Evolutionary conservation across 2,329 filamentous ascomycete species (phyloP), one percentile per base, ranked within the genome.

Genomic region (Ophiocordyceps robertsii): DNA sequence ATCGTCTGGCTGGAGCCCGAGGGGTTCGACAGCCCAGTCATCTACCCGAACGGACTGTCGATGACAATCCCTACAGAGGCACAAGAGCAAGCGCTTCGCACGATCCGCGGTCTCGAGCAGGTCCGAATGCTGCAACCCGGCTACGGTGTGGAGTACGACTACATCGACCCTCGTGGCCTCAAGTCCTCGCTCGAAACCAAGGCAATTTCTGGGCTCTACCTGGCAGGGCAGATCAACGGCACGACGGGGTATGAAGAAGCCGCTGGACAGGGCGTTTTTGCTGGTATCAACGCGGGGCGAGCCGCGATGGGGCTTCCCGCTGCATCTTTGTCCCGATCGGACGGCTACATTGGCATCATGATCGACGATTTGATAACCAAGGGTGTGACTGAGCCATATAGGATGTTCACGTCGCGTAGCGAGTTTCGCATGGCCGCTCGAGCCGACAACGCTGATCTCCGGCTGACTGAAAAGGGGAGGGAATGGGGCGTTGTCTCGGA

Each of bases 211-310:
- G 92, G 92, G 1, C 75, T 98, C 12, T 98, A 84, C 64, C 73
- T 98, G 29, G 92, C 92, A 0, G 92, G 92, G 4, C 92, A 98
- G 60, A 95, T 98, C 61, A 98, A 98, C 60, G 92, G 92, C 38
- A 98, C 92, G 0, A 98, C 92, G 0, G 92, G 92, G 4, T 98
- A 98, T 59, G 92, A 98, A 65, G 92, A 98, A 68, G 92, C 92
- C 10, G 88, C 92, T 0, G 90, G 85, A 0, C 92, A 98, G 61
- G 92, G 92, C 10, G 73, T 98, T 38, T 67, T 98, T 13, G 92
- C 92, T 0, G 92, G 92, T 29, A 89, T 90, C 54, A 98, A 98
- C 56, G 92, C 92, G 1, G 92, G 90, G 3, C 74, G 92, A n/a
- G 73, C 80, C 2, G 77, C 89, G 0, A 73, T 77, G 46, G 74